phyloP scores from a whole-genome alignment of 169 alveolate genomes.

The Eimeria sp. region DNA sequence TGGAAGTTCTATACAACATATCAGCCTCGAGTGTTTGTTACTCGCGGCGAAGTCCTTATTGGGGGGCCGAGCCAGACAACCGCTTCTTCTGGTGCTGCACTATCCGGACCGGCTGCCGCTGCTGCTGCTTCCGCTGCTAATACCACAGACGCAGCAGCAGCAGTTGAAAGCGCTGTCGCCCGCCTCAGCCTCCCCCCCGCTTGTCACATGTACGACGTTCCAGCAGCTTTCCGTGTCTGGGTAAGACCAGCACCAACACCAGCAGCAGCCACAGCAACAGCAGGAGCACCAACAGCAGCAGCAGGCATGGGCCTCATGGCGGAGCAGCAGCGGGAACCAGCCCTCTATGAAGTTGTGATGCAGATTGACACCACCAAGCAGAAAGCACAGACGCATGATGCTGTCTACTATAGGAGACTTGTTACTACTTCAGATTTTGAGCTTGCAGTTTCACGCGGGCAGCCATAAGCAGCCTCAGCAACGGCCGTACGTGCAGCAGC shows the following conservation, averaged over 20 bases:
- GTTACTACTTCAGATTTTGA: background rate
- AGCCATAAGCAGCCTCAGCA: background rate
- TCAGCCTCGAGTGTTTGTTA: conserved; percentile 17
- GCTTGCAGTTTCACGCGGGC: background rate
- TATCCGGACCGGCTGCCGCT: background rate
- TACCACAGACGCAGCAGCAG: background rate
- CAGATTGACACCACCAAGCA: background rate
- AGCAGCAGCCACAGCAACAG: conserved; percentile 1
- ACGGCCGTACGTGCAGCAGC: background rate
- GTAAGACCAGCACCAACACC: background rate
- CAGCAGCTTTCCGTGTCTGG: background rate
- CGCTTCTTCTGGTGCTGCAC: conserved; percentile 5
- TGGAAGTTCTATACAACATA: background rate
- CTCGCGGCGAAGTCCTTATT: background rate
- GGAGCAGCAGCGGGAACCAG: background rate
- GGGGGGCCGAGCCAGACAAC: background rate
- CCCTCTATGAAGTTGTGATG: background rate
- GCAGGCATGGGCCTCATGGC: background rate
- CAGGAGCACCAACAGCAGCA: conserved; percentile 36
- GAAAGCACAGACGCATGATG: background rate
- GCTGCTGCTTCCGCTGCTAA: conserved; percentile 29
- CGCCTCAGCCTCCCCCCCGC: conserved; percentile 43
- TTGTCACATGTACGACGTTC: background rate
- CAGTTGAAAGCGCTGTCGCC: background rate
- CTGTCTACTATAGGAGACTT: background rate